Percentiles rank a stretch among this genome's conserved stretches.
These are phyloP conservation scores for Ceraceosorus guamensis DNA, from an alignment of 1,284 basidiomycete genomes.

Conservation along the genomic window DNA sequence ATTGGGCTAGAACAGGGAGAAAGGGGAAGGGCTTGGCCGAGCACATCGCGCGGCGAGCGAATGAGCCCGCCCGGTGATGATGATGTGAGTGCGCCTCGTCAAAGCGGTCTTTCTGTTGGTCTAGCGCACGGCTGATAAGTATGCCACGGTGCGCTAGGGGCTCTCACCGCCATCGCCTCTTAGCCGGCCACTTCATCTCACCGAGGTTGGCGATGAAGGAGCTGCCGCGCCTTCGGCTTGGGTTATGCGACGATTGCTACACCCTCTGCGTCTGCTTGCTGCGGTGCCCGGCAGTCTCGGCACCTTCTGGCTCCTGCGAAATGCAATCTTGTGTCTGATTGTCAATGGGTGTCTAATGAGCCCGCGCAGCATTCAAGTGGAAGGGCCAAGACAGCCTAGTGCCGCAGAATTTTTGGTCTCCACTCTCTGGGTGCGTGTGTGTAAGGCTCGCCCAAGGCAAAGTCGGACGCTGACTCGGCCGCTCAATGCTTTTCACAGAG, in stretches of 20 bases:
- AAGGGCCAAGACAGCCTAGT: conserved; percentile 9
- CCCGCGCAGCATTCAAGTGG: neutral
- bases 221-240: neutral
- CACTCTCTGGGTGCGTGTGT: conserved; percentile 20
- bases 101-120: too few species aligned
- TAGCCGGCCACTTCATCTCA: neutral
- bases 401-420: conserved; percentile 31
- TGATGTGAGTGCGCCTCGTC: too few species aligned
- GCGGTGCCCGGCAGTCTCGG: conserved; percentile 42
- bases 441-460: too few species aligned
- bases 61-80: too few species aligned
- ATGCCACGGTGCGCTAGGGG: neutral
- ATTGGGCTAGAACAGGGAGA: neutral
- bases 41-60: too few species aligned
- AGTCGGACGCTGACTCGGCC: neutral
- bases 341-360: neutral
- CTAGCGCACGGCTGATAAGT: neutral
- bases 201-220: neutral
- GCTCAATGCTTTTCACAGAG: conserved; percentile 19
- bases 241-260: conserved; percentile 17
- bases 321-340: conserved; percentile 15
- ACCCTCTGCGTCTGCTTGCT: conserved; percentile 41
- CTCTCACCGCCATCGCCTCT: neutral
- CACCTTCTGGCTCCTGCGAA: conserved; percentile 36
- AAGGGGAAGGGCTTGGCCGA: neutral